Base-by-base conservation (phyloP, 352 stramenopile genomes). In the Phytophthora lateralis region DNA sequence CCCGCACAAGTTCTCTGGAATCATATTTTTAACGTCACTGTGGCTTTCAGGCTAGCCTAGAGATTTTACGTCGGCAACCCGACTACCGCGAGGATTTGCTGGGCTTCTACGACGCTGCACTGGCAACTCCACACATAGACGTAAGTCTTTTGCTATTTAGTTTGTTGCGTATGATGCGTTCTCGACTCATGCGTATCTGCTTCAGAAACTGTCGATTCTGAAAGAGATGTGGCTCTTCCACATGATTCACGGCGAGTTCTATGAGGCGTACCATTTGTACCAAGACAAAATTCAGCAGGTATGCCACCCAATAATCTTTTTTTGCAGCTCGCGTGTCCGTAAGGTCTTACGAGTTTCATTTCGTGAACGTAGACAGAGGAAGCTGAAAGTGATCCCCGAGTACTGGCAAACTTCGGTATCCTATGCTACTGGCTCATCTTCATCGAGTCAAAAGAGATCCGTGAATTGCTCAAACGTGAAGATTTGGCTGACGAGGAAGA, bases 381-480 rank as follows among this genome's bases (percentile, higher is more conserved):
- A 39, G 41, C 85, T 18, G 69, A 88, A 17, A 58, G 86, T 39
- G 84, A 95, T 35, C 63, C 73, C 4, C 74, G 82, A 10, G 45
- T 95, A 52, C 62, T 91, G 18, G 78, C 74, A 20, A 86, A 78
- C 43, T 92, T 93, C 59, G 86, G 86, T 0, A 81, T 91, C 42
- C 48, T 95, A 30, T 93, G 86, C 62, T 95, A 93, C 50, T 95
- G 86, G 86, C 68, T 95, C 27, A 66, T 95, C 21, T 80, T 95
- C 47, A 78, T 91, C 42, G 86, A 95, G 55, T 91, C 83, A 12
- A 69, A 71, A 50, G 78, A 90, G 39, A 51, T 95, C 1, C 82
- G 85, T 20, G 63, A 79, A 14, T 74, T 73, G 39, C 76, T 89
- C 2, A 69, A 67, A 43, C 66, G 61, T 14, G 67, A 80, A 61